Evolutionary conservation across 2,329 filamentous ascomycete genomes (phyloP).

Genomic region (Colletotrichum tropicicola): DNA sequence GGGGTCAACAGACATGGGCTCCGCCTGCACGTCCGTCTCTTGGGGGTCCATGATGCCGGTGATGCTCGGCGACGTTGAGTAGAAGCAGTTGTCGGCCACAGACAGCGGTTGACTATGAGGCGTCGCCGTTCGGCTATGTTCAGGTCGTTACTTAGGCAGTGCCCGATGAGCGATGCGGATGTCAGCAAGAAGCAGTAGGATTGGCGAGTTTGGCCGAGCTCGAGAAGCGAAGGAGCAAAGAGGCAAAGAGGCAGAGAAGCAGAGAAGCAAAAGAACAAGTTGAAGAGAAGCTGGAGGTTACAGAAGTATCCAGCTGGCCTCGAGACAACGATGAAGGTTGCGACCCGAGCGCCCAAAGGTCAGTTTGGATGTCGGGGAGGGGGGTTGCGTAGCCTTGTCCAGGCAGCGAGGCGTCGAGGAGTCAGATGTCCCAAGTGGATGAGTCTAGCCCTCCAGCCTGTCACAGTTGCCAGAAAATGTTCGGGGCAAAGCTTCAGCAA

Average conservation of each 20-base stretch:
- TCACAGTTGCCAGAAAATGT: not conserved
- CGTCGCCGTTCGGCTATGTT: too few relatives aligned
- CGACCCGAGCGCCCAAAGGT: not conserved
- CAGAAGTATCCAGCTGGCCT: not conserved
- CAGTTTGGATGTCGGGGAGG: not conserved
- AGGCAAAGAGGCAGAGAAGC: not conserved
- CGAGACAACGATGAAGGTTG: not conserved
- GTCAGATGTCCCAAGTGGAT: constrained; percentile 13
- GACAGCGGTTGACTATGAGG: too few relatives aligned
- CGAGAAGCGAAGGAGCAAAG: not conserved
- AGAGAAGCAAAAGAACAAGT: not conserved
- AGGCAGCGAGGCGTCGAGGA: constrained; percentile 21
- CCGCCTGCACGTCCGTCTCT: not conserved
- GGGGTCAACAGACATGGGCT: not conserved
- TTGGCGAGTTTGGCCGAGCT: not conserved
- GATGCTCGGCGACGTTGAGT: not conserved
- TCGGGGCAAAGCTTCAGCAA: not conserved
- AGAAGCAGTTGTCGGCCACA: too few relatives aligned
- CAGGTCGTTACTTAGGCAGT: not conserved
- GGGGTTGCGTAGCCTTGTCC: constrained; percentile 21
- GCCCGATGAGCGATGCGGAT: too few relatives aligned
- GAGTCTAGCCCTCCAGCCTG: not conserved
- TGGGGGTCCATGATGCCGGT: not conserved
- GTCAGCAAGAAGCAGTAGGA: not conserved
- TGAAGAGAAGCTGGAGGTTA: not conserved